phyloP scores from a whole-genome alignment of 2,329 filamentous ascomycete species.

The Beauveria scarabaeidicola region DNA sequence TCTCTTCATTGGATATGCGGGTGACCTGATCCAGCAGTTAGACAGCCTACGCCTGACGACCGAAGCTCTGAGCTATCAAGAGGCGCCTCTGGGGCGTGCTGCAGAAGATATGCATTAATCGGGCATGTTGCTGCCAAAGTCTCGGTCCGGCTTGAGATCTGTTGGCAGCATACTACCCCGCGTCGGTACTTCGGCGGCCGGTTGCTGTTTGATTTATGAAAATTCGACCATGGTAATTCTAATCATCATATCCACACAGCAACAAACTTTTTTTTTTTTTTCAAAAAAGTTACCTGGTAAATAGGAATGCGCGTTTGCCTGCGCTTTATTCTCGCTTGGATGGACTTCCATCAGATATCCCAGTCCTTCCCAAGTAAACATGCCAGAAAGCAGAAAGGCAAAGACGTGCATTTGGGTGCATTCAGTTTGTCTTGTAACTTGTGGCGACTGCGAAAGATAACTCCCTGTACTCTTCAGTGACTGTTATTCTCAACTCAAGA shows the following conservation, averaged over 20 bases:
- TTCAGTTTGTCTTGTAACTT: too few species aligned
- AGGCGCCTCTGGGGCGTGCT: not conserved
- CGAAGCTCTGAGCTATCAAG: not conserved
- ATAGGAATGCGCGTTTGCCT: not conserved
- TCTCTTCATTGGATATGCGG: not conserved
- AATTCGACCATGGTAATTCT: not conserved
- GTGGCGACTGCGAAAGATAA: too few species aligned
- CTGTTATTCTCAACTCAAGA: too few species aligned
- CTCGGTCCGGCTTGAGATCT: not conserved
- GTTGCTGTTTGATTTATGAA: not conserved
- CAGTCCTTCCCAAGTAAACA: not conserved
- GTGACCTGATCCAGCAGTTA: not conserved
- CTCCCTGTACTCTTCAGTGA: too few species aligned
- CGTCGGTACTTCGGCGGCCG: not conserved
- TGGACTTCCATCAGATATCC: too few species aligned
- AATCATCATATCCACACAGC: not conserved
- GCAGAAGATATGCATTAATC: not conserved
- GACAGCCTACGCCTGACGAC: not conserved
- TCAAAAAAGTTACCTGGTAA: not conserved
- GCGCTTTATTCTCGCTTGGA: too few species aligned
- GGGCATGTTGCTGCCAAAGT: not conserved
- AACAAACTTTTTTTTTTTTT: too few species aligned
- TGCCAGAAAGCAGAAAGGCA: too few species aligned
- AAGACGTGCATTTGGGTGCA: too few species aligned
- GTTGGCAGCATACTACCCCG: not conserved